phyloP scores from a whole-genome alignment of 257 asterid species.

The Handroanthus guayacan region DNA sequence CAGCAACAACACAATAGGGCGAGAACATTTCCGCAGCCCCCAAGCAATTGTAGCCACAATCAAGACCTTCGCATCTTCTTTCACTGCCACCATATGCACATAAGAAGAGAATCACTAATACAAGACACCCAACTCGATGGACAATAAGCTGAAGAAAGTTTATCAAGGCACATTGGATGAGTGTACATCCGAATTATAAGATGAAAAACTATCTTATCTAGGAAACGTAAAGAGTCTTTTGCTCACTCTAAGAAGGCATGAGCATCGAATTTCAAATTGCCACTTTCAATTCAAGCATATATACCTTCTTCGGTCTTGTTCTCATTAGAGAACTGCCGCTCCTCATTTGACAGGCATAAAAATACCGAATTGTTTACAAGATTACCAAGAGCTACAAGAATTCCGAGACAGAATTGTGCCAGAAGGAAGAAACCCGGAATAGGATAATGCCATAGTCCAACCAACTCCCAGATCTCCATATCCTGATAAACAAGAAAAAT shows the following conservation, averaged over 20 bases:
- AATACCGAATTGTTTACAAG: conserved; percentile 93
- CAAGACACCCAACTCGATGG: conserved; percentile 10
- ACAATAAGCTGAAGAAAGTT: background rate
- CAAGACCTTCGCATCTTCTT: conserved; percentile 89
- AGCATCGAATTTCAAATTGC: conserved; percentile 11
- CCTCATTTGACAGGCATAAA: conserved; percentile 78
- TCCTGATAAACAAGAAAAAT: conserved; percentile 60
- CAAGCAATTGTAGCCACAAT: conserved; percentile 98
- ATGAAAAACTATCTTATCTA: background rate
- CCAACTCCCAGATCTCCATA: conserved; percentile 99
- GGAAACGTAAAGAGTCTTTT: conserved; percentile 24
- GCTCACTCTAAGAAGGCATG: conserved; percentile 21
- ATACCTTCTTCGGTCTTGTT: conserved; percentile 79
- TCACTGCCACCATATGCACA: conserved; percentile 59
- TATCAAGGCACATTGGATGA: background rate
- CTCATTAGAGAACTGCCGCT: conserved; percentile 60
- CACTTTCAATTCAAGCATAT: conserved; percentile 27
- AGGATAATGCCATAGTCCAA: conserved; percentile 98
- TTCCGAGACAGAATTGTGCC: conserved; percentile 95
- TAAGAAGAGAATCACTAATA: conserved; percentile 12
- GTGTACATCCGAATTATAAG: conserved; percentile 23
- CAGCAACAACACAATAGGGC: conserved; percentile 84
- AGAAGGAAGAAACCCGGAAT: conserved; percentile 97
- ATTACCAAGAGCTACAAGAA: conserved; percentile 97
- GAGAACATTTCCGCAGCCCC: conserved; percentile 97